A percentile compares a stretch with the other conserved stretches of the same genome.
Conservation (phyloP, 2,329 filamentous ascomycete genomes). For the Talaromyces piceae region DNA sequence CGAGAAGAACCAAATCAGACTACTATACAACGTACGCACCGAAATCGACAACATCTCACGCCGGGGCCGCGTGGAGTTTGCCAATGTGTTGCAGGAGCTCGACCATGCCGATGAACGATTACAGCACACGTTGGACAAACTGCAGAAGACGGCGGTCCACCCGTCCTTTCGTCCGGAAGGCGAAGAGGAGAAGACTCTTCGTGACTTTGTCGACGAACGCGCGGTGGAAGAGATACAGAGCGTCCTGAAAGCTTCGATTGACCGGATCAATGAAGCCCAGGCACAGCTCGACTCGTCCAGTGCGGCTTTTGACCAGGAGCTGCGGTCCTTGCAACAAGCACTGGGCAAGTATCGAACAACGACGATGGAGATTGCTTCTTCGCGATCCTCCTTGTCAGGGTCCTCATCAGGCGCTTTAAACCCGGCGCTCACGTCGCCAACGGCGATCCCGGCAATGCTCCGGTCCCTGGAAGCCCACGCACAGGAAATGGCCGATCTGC, state of each 20-base stretch:
- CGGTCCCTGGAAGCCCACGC: constrained; percentile 64
- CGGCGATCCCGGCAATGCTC: constrained; percentile 48
- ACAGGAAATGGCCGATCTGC: constrained; percentile 70
- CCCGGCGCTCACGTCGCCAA: constrained; percentile 27
- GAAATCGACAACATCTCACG: constrained; percentile 38
- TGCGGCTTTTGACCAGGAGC: constrained; percentile 64
- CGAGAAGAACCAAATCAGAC: constrained; percentile 45
- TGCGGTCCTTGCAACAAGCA: constrained; percentile 57
- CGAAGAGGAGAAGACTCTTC: constrained; percentile 48
- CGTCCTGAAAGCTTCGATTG: constrained; percentile 52
- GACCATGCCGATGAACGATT: constrained; percentile 54
- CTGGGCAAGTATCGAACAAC: constrained; percentile 38
- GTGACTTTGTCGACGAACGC: constrained; percentile 60
- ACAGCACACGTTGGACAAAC: constrained; percentile 46
- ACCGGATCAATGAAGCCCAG: constrained; percentile 54
- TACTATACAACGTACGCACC: constrained; percentile 36
- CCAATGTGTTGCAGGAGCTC: constrained; percentile 46
- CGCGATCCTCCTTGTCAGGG: constrained; percentile 27
- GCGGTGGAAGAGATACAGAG: constrained; percentile 52
- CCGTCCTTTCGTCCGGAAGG: constrained; percentile 45
- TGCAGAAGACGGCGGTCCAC: constrained; percentile 54
- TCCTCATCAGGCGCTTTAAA: constrained; percentile 26
- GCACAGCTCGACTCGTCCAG: constrained; percentile 48
- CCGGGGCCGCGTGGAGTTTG: constrained; percentile 37
- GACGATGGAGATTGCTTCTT: constrained; percentile 33